Evolutionary conservation across 371 early-diverging fungal species (phyloP).

Genomic region (Circinella minor): DNA sequence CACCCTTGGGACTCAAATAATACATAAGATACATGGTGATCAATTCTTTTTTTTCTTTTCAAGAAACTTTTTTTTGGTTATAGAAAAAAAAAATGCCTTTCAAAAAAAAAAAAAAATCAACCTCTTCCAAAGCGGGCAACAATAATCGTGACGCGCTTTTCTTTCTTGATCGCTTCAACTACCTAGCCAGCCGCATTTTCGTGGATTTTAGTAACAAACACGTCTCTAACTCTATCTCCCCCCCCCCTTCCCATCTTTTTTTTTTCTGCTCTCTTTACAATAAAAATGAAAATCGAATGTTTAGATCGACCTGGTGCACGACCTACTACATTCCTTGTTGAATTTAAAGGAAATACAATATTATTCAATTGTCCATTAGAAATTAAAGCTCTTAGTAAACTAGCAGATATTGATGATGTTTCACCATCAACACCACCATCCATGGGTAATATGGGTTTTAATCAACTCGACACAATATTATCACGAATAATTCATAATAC

Average conservation of each 20-base stretch:
- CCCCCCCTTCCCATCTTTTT: too few species aligned
- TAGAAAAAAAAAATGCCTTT: conserved; percentile 1
- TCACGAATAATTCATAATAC: background rate
- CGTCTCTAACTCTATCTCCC: too few species aligned
- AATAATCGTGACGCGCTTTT: background rate
- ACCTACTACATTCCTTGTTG: conserved; percentile 42
- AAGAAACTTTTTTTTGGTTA: background rate
- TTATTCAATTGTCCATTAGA: conserved; percentile 51
- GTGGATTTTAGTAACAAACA: too few species aligned
- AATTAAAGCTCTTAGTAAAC: conserved; percentile 15
- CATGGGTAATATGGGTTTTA: background rate
- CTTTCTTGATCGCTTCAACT: too few species aligned
- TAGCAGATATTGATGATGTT: background rate
- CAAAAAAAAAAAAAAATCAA: background rate
- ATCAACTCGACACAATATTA: background rate
- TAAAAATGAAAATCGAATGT: conserved; percentile 29
- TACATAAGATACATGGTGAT: conserved; percentile 95
- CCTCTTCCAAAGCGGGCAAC: too few species aligned
- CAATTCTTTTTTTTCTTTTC: background rate
- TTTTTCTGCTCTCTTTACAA: background rate
- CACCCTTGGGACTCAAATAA: conserved; percentile 78
- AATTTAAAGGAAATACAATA: conserved; percentile 38
- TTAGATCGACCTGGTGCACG: conserved; percentile 30
- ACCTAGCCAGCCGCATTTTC: too few species aligned
- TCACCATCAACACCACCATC: background rate